phyloP scores from a whole-genome alignment of 1,284 basidiomycete species.

The Ustilago bromivora region DNA sequence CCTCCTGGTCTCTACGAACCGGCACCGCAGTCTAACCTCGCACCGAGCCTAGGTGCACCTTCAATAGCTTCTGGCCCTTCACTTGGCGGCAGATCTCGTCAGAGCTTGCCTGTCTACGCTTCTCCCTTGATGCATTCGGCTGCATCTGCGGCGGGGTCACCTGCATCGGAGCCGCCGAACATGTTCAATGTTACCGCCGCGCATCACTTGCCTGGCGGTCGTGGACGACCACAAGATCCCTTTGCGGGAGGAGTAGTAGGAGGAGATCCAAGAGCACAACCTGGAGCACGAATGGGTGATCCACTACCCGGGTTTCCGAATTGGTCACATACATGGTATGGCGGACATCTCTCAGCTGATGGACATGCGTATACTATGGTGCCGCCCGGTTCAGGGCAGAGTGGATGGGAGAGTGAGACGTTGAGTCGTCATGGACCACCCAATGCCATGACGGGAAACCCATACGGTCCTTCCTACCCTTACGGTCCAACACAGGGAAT shows the following conservation, averaged over 20 bases:
- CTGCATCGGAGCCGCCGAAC: slow-evolving; percentile 43
- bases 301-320: slow-evolving; percentile 48
- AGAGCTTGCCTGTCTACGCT: slow-evolving; percentile 36
- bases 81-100: slow-evolving; percentile 23
- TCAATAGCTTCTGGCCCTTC: slow-evolving; percentile 40
- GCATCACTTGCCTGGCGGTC: slow-evolving; percentile 44
- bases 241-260: not conserved
- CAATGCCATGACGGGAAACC: not conserved
- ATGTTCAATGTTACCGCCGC: slow-evolving; percentile 53
- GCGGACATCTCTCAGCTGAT: slow-evolving; percentile 61
- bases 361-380: slow-evolving; percentile 64
- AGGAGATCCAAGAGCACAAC: slow-evolving; percentile 1
- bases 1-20: slow-evolving; percentile 20
- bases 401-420: slow-evolving; percentile 63
- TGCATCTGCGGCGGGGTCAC: slow-evolving; percentile 16
- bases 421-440: slow-evolving; percentile 26
- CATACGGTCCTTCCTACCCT: slow-evolving; percentile 17
- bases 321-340: slow-evolving; percentile 61
- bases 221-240: slow-evolving; percentile 16
- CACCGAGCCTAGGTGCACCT: slow-evolving; percentile 15
- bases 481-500: slow-evolving; percentile 22
- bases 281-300: slow-evolving; percentile 33
- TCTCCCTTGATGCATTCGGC: slow-evolving; percentile 27
- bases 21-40: slow-evolving; percentile 12
- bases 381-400: slow-evolving; percentile 46